phyloP scores from a whole-genome alignment of 2,329 filamentous ascomycete species.

The Nemania sp. region DNA sequence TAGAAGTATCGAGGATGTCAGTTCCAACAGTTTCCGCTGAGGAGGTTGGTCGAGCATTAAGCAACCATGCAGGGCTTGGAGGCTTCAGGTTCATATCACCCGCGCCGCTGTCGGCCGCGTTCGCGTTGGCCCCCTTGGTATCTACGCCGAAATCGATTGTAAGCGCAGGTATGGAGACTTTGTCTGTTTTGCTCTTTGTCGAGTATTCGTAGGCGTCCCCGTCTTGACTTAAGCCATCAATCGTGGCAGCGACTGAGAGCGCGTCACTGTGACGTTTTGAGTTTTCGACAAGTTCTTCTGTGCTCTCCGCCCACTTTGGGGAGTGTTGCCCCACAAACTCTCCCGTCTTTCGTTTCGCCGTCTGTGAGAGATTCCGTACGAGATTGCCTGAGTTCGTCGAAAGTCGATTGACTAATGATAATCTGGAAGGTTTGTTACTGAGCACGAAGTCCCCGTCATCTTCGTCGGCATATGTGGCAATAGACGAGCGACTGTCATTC shows the following conservation, averaged over 20 bases:
- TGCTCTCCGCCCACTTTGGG: conserved; percentile 52
- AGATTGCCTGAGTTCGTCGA: conserved; percentile 62
- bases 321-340: conserved; percentile 41
- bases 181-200: conserved; percentile 41
- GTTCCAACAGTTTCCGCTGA: conserved; percentile 48
- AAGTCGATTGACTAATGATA: conserved; percentile 59
- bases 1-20: conserved; percentile 45
- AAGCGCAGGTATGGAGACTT: conserved; percentile 54
- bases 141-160: conserved; percentile 53
- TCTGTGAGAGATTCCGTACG: conserved; percentile 59
- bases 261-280: conserved; percentile 54
- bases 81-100: conserved; percentile 28
- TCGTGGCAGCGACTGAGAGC: conserved; percentile 68
- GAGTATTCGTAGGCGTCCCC: conserved; percentile 53
- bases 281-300: conserved; percentile 60
- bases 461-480: conserved; percentile 76
- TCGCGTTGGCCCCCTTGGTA: conserved; percentile 22
- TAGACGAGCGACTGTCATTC: conserved; percentile 68
- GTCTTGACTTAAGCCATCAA: conserved; percentile 65
- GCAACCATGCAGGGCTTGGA: conserved; percentile 13
- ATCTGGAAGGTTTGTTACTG: conserved; percentile 53
- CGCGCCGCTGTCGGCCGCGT: conserved; percentile 24
- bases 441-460: conserved; percentile 54
- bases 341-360: conserved; percentile 42
- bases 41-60: conserved; percentile 42